These are phyloP conservation scores for Salix dunnii DNA, from an alignment of 345 rosid genomes.

Conservation along the genomic window DNA sequence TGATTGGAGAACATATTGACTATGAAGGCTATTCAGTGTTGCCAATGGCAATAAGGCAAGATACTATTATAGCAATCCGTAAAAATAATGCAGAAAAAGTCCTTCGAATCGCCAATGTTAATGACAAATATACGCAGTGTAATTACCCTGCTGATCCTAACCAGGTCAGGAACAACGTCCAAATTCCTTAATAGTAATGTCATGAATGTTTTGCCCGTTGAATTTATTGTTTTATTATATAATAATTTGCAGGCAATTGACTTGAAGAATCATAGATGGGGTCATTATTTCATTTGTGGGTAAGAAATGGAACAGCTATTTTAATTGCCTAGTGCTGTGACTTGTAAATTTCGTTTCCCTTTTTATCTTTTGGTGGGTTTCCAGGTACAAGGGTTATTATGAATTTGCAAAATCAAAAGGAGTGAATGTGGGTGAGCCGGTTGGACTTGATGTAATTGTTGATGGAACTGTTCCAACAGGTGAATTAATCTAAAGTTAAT, in stretches of 20 bases:
- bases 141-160: slow-evolving; percentile 77
- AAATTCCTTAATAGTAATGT: neutral
- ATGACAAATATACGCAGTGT: slow-evolving; percentile 64
- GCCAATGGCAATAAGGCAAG: slow-evolving; percentile 99
- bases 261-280: slow-evolving; percentile 89
- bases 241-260: slow-evolving; percentile 62
- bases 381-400: slow-evolving; percentile 80
- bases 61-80: slow-evolving; percentile 76
- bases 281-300: slow-evolving; percentile 95
- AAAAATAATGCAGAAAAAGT: slow-evolving; percentile 44
- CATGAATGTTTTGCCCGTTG: neutral
- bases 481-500: slow-evolving; percentile 1
- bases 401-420: slow-evolving; percentile 77
- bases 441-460: slow-evolving; percentile 83
- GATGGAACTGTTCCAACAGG: slow-evolving; percentile 98
- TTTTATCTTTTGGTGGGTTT: slow-evolving; percentile 4
- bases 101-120: slow-evolving; percentile 71
- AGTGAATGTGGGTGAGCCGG: slow-evolving; percentile 55
- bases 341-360: neutral
- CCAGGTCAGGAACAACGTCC: slow-evolving; percentile 40
- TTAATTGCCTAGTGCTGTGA: neutral
- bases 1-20: slow-evolving; percentile 97
- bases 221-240: neutral
- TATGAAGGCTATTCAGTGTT: slow-evolving; percentile 97
- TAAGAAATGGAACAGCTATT: slow-evolving; percentile 28